Evolutionary conservation across 768 basidiomycete species (phyloP), one percentile per base, ranked within the genome.

Genomic region (Rubroboletus satanas): DNA sequence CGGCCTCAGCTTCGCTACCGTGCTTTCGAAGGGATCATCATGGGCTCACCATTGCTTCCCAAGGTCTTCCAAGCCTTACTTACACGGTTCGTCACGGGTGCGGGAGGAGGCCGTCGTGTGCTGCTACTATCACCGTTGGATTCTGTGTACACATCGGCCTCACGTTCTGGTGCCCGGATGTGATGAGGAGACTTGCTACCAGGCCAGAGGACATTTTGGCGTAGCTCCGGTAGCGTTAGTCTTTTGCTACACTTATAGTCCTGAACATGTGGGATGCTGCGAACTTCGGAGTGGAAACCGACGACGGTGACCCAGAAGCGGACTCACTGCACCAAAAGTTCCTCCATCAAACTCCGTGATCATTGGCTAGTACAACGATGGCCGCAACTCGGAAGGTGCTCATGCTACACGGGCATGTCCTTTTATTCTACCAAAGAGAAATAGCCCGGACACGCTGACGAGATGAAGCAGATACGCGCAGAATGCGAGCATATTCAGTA

Each of bases 401-500:
- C 14, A 76, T 79, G 72, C 61, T 79, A 17, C 78, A 79, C 57
- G 79, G 78, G 77, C 65, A 61, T 49, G 75, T 66, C 18, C 10
- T 57, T 48, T 15, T 17, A 1, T 31, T 39, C 31, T 10, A 49
- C 31, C 10, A 9, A 7, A 26, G 26, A 29, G 17, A 7, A 3
- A 35, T 15, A 18, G 5, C 28, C 15, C 3, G 2, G 39, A 37
- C 41, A n/a, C 18, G 23, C 46, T 59, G 48, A 58, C 45, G 23
- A 54, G 45, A 44, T 41, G 39, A 45, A 23, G 23, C 56, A 88
- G 88, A n/a, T 85, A 82, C 62, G 79, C 86, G 10, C 88, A 90
- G 69, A 91, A 87, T 61, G 86, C 79, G 8, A 73, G 56, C 28
- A 79, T 88, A 52, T 86, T 89, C 67, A 85, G 79, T 69, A 90